Evolutionary conservation across 2,329 filamentous ascomycete species (phyloP), one percentile per base, ranked within the genome.

Genomic region (Nigrospora osmanthi): DNA sequence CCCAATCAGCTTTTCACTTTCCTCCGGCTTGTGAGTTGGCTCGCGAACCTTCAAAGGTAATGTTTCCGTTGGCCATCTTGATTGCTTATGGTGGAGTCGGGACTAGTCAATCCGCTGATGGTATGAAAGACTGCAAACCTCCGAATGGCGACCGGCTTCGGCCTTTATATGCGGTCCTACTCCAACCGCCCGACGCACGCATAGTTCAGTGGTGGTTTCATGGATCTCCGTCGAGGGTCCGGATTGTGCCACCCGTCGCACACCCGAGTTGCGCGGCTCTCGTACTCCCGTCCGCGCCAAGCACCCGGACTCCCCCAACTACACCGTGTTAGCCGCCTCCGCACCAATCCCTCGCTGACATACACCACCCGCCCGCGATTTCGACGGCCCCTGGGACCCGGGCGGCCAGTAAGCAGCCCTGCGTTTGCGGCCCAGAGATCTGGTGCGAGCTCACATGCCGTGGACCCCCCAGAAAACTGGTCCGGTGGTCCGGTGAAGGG

Each of bases 31-130:
- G 11, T 6, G 7, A 35, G 13, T n/a, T 2, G 4, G 11, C 3
- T 10, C 1, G 12, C 30, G 13, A 32, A 46, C 44, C 44, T 7
- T 46, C 44, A 35, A 50, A 48, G 12, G 43, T 40, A 30, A 50
- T 50, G 31, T 43, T 46, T 17, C 43, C 37, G 46, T 40, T 46
- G 11, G 42, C 46, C 48, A 50, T 50, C 11, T 45, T 46, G 37
- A 36, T 19, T 17, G 12, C 12, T 40, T 43, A n/a, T 37, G n/a
- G 38, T 33, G 16, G 13, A 16, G n/a, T 19, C 11, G 2, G 12
- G 23, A 11, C 13, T 33, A 17, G 12, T 35, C 7, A 28, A 40
- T 31, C 34, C 6, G 4, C 15, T 23, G 30, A 9, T 10, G 17
- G 12, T 34, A 39, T 7, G 12, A 14, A 6, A 35, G 9, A n/a